Base-by-base conservation (phyloP, 139 green algal genomes). In the Tetraselmis chui region DNA sequence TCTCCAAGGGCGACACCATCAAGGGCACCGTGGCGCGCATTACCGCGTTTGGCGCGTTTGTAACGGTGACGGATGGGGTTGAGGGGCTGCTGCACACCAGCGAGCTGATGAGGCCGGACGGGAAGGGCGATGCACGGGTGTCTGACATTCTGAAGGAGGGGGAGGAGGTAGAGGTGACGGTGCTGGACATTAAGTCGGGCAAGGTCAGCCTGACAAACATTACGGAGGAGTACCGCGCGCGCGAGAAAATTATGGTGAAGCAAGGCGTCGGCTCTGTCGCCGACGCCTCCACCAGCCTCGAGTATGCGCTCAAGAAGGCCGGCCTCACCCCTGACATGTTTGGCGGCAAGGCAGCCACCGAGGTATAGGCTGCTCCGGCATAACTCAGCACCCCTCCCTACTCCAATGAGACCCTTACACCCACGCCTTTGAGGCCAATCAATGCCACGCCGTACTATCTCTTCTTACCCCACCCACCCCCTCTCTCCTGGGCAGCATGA, bases 41-140 rank as follows among this genome's bases (percentile, higher is more conserved):
- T 26, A 25, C 18, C 83, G 77, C 81, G 29, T 97, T 92, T 85
- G 93, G 93, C 27, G 84, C 81, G 23, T 96, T 97, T 75, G 79
- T 97, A 29, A 88, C 93, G 58, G 74, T 95, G 11, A 83, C 80
- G 28, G 91, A 92, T 18, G 91, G 90, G 81, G 77, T 90, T 27
- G 88, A 90, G 32, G 93, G 87, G 30, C 88, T 96, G 80, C 86
- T 97, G 58, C 92, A 95, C 80, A 79, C 87, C 28, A 86, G 80
- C 23, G 88, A 96, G 87, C 89, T 94, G 78, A 76, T 76, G 1
- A 74, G 59, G 45, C 87, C 84, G 2, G 89, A 87, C 45, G 87
- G 87, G 26, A 59, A 78, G 0, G 1, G 59, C 24, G 80, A 86
- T 24, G 28, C 79, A 32, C 75, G 84, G 76, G 31, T 81, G 29